phyloP scores from a whole-genome alignment of 805 yeast genomes.

The Candida stauntonica region DNA sequence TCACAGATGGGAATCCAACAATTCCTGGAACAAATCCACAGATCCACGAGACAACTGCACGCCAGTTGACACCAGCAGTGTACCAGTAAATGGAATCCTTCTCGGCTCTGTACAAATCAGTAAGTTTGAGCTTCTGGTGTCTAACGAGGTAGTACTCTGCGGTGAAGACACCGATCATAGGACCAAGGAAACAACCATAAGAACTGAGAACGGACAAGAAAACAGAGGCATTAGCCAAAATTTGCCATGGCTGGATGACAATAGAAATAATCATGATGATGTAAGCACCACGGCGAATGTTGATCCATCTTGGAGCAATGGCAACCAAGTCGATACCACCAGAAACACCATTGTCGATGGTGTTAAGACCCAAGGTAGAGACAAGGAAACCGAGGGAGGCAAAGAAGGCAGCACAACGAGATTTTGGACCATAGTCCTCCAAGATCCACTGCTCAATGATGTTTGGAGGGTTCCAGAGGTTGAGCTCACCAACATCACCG shows the following conservation, averaged over 20 bases:
- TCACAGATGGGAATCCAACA: conserved; percentile 35
- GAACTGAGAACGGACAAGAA: conserved; percentile 23
- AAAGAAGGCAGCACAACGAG: conserved; percentile 48
- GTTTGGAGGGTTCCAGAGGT: conserved; percentile 44
- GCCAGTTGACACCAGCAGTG: conserved; percentile 40
- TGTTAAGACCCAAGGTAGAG: conserved; percentile 34
- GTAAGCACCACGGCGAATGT: conserved; percentile 58
- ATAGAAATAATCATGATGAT: conserved; percentile 67
- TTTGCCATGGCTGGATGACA: conserved; percentile 72
- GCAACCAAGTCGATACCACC: conserved; percentile 51
- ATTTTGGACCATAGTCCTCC: conserved; percentile 32
- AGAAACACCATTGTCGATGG: conserved; percentile 40
- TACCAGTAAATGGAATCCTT: conserved; percentile 38
- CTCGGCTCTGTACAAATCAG: conserved; percentile 35
- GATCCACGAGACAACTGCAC: conserved; percentile 36
- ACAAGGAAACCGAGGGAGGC: conserved; percentile 31
- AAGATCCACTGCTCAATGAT: conserved; percentile 37
- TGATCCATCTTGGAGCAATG: conserved; percentile 47
- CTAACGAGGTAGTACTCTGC: conserved; percentile 36
- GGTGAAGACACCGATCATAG: conserved; percentile 36
- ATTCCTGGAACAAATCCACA: conserved; percentile 38
- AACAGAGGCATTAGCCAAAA: conserved; percentile 25
- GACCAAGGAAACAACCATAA: conserved; percentile 39
- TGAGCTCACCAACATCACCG: conserved; percentile 28
- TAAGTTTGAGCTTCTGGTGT: conserved; percentile 34